These are phyloP conservation scores for Jatropha podagrica DNA, from an alignment of 441 rosid species.

Conservation along the genomic window DNA sequence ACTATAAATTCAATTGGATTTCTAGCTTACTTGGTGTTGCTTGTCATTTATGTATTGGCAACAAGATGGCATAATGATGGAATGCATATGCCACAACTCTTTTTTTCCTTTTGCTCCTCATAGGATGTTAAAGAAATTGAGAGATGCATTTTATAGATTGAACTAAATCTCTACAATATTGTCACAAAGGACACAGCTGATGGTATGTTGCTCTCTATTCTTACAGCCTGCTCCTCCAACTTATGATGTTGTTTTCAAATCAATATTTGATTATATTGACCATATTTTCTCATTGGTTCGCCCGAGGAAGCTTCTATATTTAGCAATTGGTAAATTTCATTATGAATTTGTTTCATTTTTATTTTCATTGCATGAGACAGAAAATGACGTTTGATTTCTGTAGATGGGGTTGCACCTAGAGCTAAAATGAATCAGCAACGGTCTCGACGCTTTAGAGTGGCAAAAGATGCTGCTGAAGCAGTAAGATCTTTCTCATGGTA, in stretches of 20 bases:
- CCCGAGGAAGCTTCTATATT: conserved; percentile 86
- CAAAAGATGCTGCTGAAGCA: conserved; percentile 93
- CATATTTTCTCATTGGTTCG: conserved; percentile 86
- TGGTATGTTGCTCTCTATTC: conserved; percentile 17
- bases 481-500: conserved; percentile 42
- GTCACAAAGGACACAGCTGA: neutral
- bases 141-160: neutral
- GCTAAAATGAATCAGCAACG: conserved; percentile 99
- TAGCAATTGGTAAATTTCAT: conserved; percentile 77
- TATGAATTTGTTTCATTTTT: neutral
- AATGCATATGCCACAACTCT: no score
- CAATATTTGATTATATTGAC: conserved; percentile 86
- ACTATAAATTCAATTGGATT: no score
- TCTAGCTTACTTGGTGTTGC: no score
- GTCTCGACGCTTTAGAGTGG: conserved; percentile 91
- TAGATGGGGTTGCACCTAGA: conserved; percentile 99
- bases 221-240: conserved; percentile 87
- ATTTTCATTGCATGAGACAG: conserved; percentile 3
- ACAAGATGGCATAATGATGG: neutral
- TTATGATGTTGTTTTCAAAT: conserved; percentile 83
- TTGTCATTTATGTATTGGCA: neutral
- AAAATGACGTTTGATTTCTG: conserved; percentile 15
- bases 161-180: no score
- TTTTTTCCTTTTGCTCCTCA: neutral
- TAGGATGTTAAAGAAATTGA: neutral